Evolutionary conservation across 768 basidiomycete genomes (phyloP).

Genomic region (Chalciporus chontae): DNA sequence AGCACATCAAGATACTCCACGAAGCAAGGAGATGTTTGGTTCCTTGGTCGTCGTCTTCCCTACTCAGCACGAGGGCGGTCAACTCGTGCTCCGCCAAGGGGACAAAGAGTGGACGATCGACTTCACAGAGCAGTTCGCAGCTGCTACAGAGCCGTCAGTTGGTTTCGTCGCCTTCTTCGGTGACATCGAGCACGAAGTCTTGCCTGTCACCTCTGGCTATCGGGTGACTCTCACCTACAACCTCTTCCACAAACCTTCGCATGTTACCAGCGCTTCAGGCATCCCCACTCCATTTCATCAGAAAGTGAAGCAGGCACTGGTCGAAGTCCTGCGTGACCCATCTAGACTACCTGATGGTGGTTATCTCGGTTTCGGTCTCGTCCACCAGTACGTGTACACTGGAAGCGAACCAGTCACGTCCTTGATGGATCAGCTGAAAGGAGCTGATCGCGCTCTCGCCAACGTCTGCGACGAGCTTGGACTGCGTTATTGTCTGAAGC

Average conservation of each 20-base stretch:
- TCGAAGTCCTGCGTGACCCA: conserved; percentile 21
- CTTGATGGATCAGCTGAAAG: conserved; percentile 11
- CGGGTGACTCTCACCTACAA: conserved; percentile 45
- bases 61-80: conserved; percentile 42
- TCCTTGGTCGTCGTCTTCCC: conserved; percentile 50
- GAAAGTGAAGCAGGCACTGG: background rate
- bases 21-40: conserved; percentile 43
- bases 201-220: conserved; percentile 36
- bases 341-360: conserved; percentile 27
- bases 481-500: background rate
- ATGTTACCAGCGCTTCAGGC: background rate
- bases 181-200: conserved; percentile 45
- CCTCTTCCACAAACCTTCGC: conserved; percentile 16
- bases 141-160: conserved; percentile 7
- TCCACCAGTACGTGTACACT: conserved; percentile 9
- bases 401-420: background rate
- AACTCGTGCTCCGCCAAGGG: conserved; percentile 34
- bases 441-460: conserved; percentile 5
- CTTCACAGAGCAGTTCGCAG: conserved; percentile 21
- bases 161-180: conserved; percentile 40
- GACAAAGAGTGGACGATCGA: conserved; percentile 37
- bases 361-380: conserved; percentile 11
- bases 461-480: conserved; percentile 4
- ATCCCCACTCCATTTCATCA: background rate
- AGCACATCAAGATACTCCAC: conserved; percentile 46